phyloP scores from a whole-genome alignment of 768 basidiomycete genomes.

The Termitomyces sp. region DNA sequence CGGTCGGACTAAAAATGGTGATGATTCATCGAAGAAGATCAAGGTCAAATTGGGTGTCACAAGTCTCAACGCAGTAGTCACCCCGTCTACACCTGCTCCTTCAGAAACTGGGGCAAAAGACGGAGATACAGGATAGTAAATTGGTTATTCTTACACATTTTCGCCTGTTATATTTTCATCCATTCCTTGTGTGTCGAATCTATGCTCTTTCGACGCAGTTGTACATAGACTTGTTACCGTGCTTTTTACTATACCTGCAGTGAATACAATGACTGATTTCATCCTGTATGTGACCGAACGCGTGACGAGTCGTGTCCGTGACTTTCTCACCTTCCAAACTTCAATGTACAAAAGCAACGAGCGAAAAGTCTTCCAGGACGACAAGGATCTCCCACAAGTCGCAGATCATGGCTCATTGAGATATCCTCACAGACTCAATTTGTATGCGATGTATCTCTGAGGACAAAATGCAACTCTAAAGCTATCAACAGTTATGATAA shows the following conservation, averaged over 20 bases:
- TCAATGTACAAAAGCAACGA: conserved; percentile 33
- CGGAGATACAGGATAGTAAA: conserved; percentile 61
- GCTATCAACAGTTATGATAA: conserved; percentile 62
- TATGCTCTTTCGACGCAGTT: not conserved
- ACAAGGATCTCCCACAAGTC: conserved; percentile 19
- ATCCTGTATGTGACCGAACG: conserved; percentile 9
- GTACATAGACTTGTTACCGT: conserved; percentile 7
- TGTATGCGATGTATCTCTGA: conserved; percentile 42
- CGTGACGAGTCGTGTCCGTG: conserved; percentile 19
- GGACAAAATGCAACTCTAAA: conserved; percentile 5
- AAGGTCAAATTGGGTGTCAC: conserved; percentile 63
- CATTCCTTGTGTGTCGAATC: not conserved
- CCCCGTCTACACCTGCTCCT: conserved; percentile 35
- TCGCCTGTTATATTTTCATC: conserved; percentile 1
- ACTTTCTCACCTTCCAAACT: conserved; percentile 1
- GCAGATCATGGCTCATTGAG: conserved; percentile 27
- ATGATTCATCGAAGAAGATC: conserved; percentile 65
- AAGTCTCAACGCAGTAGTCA: conserved; percentile 29
- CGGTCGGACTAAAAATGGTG: conserved; percentile 36
- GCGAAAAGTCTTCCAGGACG: conserved; percentile 17
- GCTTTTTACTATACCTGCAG: not conserved
- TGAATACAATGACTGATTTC: too few relatives aligned
- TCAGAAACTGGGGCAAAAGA: conserved; percentile 69
- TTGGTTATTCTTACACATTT: conserved; percentile 1
- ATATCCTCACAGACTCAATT: conserved; percentile 73